Conservation (phyloP, 176 grass and related monocot species). For the Hordeum marinum region DNA sequence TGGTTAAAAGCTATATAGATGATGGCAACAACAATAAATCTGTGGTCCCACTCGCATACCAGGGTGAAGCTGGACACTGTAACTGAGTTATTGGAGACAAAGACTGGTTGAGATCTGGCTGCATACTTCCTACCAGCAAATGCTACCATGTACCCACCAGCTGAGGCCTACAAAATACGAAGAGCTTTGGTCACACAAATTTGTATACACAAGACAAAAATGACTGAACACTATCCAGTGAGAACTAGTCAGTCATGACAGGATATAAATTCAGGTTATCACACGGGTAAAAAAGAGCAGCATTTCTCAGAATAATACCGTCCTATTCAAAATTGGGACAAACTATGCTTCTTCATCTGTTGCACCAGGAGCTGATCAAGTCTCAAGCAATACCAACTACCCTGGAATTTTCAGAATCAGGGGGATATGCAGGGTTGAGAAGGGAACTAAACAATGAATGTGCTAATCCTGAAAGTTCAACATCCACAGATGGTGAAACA, state of each 20-base stretch:
- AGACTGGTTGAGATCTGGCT: constrained; percentile 60
- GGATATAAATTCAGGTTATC: not conserved
- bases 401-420: not conserved
- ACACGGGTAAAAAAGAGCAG: not conserved
- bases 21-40: not conserved
- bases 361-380: not conserved
- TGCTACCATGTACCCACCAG: constrained; percentile 95
- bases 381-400: not conserved
- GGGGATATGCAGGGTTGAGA: not conserved
- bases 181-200: constrained; percentile 1
- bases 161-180: constrained; percentile 50
- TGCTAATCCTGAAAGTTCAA: not conserved
- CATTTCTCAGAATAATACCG: not conserved
- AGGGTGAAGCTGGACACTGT: constrained; percentile 92
- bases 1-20: not conserved
- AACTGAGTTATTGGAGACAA: constrained; percentile 60
- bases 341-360: not conserved
- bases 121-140: constrained; percentile 94
- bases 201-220: not conserved
- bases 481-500: not conserved
- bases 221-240: not conserved
- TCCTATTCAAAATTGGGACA: not conserved
- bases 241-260: not conserved
- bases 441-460: not conserved
- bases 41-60: constrained; percentile 44